Evolutionary conservation across 768 basidiomycete species (phyloP).

Genomic region (Kwoniella heveanensis): DNA sequence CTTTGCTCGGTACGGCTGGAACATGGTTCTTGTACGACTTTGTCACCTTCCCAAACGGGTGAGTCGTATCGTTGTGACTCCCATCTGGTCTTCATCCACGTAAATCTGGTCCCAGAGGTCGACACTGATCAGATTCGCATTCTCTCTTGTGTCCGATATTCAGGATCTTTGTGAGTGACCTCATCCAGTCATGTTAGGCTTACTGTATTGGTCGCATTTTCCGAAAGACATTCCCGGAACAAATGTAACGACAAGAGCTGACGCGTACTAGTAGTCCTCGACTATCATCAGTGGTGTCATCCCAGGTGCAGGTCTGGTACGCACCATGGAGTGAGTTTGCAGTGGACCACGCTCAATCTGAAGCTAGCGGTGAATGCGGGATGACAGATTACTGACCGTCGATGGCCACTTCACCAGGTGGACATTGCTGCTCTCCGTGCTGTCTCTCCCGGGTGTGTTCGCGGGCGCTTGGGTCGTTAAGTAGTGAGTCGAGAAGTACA

Average conservation of each 20-base stretch:
- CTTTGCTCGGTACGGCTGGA: conserved; percentile 71
- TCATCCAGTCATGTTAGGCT: background rate
- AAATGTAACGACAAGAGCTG: too few species aligned
- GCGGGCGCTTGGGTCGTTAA: conserved; percentile 60
- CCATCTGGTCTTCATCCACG: background rate
- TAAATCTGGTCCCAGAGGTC: too few species aligned
- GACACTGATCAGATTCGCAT: too few species aligned
- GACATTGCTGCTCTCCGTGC: conserved; percentile 28
- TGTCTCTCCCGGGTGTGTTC: conserved; percentile 62
- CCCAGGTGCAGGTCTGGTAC: conserved; percentile 59
- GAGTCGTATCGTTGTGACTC: conserved; percentile 60
- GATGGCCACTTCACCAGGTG: conserved; percentile 20
- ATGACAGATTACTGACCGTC: too few species aligned
- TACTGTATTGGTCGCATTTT: too few species aligned
- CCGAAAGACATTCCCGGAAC: too few species aligned
- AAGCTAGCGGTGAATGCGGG: too few species aligned
- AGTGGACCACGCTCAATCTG: too few species aligned
- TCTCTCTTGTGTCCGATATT: too few species aligned
- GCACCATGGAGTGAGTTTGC: conserved; percentile 59
- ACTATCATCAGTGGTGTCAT: conserved; percentile 71
- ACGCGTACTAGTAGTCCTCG: conserved; percentile 34
- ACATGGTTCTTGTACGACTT: conserved; percentile 71
- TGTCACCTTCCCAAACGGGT: conserved; percentile 71
- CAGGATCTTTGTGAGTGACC: conserved; percentile 21
- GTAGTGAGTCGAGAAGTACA: conserved; percentile 49